A percentile compares a stretch with the other conserved stretches of the same genome.
phyloP scores from a whole-genome alignment of 805 yeast genomes.

The Grigorovia yakushimaensis region DNA sequence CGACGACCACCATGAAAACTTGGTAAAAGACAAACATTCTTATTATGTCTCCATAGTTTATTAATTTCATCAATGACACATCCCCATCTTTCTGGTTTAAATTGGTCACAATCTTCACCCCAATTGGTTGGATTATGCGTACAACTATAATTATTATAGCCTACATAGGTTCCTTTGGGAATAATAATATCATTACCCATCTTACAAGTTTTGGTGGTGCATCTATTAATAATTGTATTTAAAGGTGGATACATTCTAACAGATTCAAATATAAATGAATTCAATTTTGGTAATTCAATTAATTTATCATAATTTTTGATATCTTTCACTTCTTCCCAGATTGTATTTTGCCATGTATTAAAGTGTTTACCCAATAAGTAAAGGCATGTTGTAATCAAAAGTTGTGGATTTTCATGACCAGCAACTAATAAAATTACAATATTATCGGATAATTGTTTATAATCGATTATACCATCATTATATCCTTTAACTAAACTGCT shows the following conservation, averaged over 20 bases:
- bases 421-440: constrained; percentile 47
- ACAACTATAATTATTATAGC: constrained; percentile 45
- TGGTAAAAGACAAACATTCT: constrained; percentile 37
- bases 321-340: constrained; percentile 37
- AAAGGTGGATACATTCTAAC: constrained; percentile 46
- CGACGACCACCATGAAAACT: constrained; percentile 53
- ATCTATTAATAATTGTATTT: constrained; percentile 45
- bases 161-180: constrained; percentile 44
- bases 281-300: constrained; percentile 46
- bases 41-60: constrained; percentile 34
- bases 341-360: constrained; percentile 34
- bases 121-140: constrained; percentile 37
- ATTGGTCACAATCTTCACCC: constrained; percentile 37
- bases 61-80: constrained; percentile 28
- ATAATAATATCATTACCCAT: constrained; percentile 36
- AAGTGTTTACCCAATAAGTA: constrained; percentile 38
- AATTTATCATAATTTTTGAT: constrained; percentile 29
- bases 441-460: constrained; percentile 44
- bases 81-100: constrained; percentile 48
- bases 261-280: constrained; percentile 54
- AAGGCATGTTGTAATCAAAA: constrained; percentile 38
- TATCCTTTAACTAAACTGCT: constrained; percentile 34
- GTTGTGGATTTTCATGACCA: constrained; percentile 56
- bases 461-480: constrained; percentile 30
- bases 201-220: constrained; percentile 30